These are phyloP conservation scores for Allium fistulosum DNA, from an alignment of 106 monocot species.

Conservation along the genomic window DNA sequence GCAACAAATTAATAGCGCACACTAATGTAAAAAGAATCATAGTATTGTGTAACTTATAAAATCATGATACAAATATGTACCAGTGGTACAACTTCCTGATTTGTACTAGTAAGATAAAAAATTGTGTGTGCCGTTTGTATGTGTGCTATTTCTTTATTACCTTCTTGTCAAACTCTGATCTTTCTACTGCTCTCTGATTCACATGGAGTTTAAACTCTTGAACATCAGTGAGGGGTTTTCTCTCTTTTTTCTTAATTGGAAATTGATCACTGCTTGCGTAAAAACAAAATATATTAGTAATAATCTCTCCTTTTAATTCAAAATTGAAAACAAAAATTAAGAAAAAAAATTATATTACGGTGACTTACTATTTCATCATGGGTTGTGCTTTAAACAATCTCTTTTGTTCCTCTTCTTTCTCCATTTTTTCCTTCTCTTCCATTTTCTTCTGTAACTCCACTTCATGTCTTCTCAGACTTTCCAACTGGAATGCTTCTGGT, in stretches of 20 bases:
- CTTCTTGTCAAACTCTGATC: constrained; percentile 92
- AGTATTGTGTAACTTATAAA: too few relatives aligned
- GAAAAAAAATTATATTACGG: too few relatives aligned
- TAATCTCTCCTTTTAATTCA: constrained; percentile 52
- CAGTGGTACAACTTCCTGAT: too few relatives aligned
- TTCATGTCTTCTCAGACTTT: constrained; percentile 81
- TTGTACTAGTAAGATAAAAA: too few relatives aligned
- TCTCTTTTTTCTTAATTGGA: constrained; percentile 65
- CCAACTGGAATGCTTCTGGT: constrained; percentile 71
- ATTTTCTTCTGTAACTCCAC: constrained; percentile 54
- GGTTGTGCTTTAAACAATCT: constrained; percentile 79
- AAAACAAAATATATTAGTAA: constrained; percentile 37
- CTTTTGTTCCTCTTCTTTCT: constrained; percentile 61
- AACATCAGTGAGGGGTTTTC: constrained; percentile 86
- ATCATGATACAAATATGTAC: too few relatives aligned
- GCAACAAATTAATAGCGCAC: too few relatives aligned
- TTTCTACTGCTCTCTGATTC: constrained; percentile 66
- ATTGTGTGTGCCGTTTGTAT: too few relatives aligned
- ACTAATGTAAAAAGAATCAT: too few relatives aligned
- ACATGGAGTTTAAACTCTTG: constrained; percentile 72
- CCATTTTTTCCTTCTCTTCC: constrained; percentile 56
- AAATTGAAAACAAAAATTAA: not conserved
- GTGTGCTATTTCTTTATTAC: constrained; percentile 10
- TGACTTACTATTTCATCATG: constrained; percentile 34
- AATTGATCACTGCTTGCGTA: constrained; percentile 41